Evolutionary conservation across 1,284 basidiomycete species (phyloP).

Genomic region (Trametes polyzona): DNA sequence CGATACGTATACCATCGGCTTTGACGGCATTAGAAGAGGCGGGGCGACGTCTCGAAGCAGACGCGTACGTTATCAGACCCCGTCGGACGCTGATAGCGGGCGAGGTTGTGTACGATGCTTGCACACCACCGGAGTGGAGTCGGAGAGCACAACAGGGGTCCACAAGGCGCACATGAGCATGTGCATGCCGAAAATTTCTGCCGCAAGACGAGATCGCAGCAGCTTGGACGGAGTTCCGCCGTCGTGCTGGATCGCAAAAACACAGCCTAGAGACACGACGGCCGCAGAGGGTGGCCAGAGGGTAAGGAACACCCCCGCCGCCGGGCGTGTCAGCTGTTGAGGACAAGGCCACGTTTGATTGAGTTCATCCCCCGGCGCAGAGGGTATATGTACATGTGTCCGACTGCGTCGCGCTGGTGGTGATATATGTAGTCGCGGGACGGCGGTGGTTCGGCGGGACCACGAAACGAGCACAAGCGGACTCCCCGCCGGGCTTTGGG

Average conservation of each 20-base stretch:
- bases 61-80: slow-evolving; percentile 20
- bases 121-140: neutral
- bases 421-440: slow-evolving; percentile 5
- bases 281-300: neutral
- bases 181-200: neutral
- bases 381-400: neutral
- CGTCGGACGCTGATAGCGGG: slow-evolving; percentile 15
- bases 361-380: neutral
- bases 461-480: neutral
- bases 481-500: neutral
- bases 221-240: neutral
- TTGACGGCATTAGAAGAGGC: slow-evolving; percentile 3
- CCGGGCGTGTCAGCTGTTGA: slow-evolving; percentile 1
- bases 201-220: slow-evolving; percentile 16
- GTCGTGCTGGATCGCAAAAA: neutral
- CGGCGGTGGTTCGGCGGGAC: neutral
- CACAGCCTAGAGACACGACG: neutral
- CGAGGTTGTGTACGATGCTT: neutral
- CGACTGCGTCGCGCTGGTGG: neutral
- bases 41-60: slow-evolving; percentile 12
- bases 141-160: slow-evolving; percentile 9
- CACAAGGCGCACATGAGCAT: slow-evolving; percentile 10
- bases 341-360: slow-evolving; percentile 13
- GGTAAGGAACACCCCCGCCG: neutral
- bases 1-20: slow-evolving; percentile 1